These are phyloP conservation scores for Aciculosporium take DNA, from an alignment of 2,329 filamentous ascomycete species.

Conservation along the genomic window DNA sequence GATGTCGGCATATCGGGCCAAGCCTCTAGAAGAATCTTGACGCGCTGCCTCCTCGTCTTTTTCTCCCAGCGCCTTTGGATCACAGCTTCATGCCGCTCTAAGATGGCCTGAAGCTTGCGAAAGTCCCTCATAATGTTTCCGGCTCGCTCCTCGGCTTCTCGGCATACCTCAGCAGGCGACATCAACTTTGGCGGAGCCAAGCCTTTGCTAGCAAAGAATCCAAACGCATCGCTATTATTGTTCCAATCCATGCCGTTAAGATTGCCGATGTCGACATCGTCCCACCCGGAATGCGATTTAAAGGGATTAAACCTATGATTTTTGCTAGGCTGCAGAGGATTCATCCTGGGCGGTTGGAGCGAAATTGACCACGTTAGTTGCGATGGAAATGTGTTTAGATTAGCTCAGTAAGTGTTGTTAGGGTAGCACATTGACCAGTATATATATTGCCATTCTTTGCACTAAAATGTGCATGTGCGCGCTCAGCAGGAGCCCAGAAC, in stretches of 20 bases:
- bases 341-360: neutral
- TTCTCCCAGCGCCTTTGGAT: conserved; percentile 42
- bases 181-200: neutral
- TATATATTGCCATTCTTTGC: no score
- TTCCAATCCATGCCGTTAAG: neutral
- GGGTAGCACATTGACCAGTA: no score
- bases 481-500: no score
- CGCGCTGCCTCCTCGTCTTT: conserved; percentile 31
- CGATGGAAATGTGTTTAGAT: no score
- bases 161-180: conserved; percentile 6
- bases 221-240: conserved; percentile 2
- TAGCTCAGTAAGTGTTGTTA: no score
- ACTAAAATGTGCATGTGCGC: no score
- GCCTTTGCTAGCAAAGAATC: conserved; percentile 1
- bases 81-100: conserved; percentile 34
- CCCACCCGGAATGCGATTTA: neutral
- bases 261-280: neutral
- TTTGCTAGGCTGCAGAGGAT: conserved; percentile 1
- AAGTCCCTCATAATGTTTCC: conserved; percentile 21
- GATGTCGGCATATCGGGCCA: conserved; percentile 34
- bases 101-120: conserved; percentile 23
- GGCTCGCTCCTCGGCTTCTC: conserved; percentile 5
- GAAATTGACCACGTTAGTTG: no score
- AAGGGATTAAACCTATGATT: conserved; percentile 6
- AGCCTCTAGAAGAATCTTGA: conserved; percentile 28